A percentile compares a stretch with the other conserved stretches of the same genome.
phyloP scores from a whole-genome alignment of 768 basidiomycete genomes.

The Clathrus columnatus region DNA sequence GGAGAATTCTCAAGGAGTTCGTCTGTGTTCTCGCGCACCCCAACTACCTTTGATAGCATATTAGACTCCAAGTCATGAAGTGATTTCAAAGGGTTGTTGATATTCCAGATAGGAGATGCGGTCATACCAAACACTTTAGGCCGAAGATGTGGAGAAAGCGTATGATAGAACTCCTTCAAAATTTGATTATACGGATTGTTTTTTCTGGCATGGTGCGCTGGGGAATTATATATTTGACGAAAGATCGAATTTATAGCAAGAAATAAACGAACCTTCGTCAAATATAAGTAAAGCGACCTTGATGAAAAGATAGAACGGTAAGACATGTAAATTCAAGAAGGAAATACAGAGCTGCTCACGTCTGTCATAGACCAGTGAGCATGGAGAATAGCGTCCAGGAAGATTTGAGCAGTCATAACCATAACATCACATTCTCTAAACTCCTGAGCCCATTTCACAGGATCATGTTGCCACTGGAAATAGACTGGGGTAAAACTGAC shows the following conservation, averaged over 20 bases:
- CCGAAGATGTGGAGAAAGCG: constrained; percentile 31
- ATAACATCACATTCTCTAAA: constrained; percentile 63
- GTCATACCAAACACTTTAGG: constrained; percentile 93
- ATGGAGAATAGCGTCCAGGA: constrained; percentile 71
- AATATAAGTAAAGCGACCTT: constrained; percentile 51
- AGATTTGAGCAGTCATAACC: constrained; percentile 87
- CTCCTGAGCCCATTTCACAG: constrained; percentile 48
- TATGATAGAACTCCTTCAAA: constrained; percentile 47
- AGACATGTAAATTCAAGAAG: not conserved
- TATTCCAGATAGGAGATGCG: constrained; percentile 82
- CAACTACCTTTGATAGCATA: constrained; percentile 64
- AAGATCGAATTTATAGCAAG: not conserved
- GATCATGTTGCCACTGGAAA: constrained; percentile 11
- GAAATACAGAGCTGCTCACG: constrained; percentile 23
- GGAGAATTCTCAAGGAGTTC: constrained; percentile 59
- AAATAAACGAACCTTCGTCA: constrained; percentile 34
- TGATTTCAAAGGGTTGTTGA: constrained; percentile 56
- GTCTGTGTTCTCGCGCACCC: constrained; percentile 58
- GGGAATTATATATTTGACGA: not conserved
- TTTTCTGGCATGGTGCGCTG: constrained; percentile 41
- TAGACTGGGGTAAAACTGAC: not conserved
- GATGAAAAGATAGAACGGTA: not conserved
- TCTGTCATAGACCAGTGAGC: constrained; percentile 69
- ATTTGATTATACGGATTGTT: constrained; percentile 51
- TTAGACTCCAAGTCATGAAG: constrained; percentile 58